phyloP scores from a whole-genome alignment of 495 filamentous ascomycete genomes.

The Hyaloscypha finlandica region DNA sequence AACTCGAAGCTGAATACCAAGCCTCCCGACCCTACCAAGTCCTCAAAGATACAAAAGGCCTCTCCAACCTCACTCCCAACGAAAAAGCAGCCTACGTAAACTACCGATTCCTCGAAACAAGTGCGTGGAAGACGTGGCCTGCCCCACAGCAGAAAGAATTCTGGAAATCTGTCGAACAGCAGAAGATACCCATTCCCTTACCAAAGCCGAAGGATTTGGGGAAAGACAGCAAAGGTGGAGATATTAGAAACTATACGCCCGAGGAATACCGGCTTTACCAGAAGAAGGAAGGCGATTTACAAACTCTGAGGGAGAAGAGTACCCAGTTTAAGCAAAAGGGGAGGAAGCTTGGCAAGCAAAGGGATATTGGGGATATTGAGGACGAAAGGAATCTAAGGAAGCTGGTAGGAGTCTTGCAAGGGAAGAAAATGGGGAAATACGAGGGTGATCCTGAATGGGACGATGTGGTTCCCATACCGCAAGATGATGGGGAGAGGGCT shows the following conservation, averaged over 20 bases:
- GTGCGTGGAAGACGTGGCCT: conserved; percentile 23
- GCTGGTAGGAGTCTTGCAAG: conserved; percentile 49
- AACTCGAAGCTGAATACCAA: conserved; percentile 27
- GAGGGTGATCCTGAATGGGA: conserved; percentile 75
- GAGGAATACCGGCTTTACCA: conserved; percentile 38
- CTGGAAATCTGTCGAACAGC: conserved; percentile 48
- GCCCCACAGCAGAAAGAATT: conserved; percentile 43
- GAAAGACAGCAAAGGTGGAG: conserved; percentile 42
- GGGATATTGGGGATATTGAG: conserved; percentile 28
- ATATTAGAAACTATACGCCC: conserved; percentile 41
- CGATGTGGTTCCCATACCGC: conserved; percentile 77
- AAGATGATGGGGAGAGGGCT: conserved; percentile 77
- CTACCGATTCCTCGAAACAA: conserved; percentile 26
- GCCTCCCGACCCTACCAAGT: conserved; percentile 27
- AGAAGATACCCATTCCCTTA: conserved; percentile 43
- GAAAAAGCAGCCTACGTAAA: conserved; percentile 30
- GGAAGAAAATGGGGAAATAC: conserved; percentile 53
- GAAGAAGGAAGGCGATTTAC: conserved; percentile 34
- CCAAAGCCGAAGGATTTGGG: conserved; percentile 42
- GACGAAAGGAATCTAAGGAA: conserved; percentile 45
- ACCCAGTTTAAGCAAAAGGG: conserved; percentile 28
- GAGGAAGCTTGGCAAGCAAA: neutral
- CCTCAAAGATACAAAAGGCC: conserved; percentile 23
- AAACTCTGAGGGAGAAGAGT: conserved; percentile 34
- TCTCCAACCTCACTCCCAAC: conserved; percentile 14